These are phyloP conservation scores for Russula compacta DNA, from an alignment of 768 basidiomycete genomes.

Conservation along the genomic window DNA sequence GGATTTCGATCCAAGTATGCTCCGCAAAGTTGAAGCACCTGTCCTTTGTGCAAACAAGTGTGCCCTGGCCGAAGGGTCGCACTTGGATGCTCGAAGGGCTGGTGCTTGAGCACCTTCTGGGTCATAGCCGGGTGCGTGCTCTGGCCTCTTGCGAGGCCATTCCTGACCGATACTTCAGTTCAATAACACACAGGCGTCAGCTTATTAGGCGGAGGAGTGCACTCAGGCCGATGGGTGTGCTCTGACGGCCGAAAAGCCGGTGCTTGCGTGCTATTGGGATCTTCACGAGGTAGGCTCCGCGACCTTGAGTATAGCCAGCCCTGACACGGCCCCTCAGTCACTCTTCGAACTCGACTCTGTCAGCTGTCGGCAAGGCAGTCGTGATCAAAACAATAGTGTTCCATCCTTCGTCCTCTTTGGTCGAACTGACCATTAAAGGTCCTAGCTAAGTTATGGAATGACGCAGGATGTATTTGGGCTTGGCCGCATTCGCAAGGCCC, in stretches of 20 bases:
- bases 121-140: neutral
- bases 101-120: neutral
- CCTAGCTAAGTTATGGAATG: too few relatives aligned
- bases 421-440: neutral
- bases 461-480: neutral
- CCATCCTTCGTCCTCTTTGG: neutral
- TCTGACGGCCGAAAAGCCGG: neutral
- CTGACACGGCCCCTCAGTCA: neutral
- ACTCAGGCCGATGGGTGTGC: conserved; percentile 2
- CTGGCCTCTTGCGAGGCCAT: neutral
- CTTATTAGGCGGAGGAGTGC: neutral
- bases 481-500: neutral
- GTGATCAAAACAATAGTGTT: neutral
- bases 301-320: neutral
- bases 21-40: too few relatives aligned
- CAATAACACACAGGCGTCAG: neutral
- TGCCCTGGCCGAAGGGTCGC: neutral
- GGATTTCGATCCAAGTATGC: too few relatives aligned
- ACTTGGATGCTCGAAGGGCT: neutral
- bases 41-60: neutral
- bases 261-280: neutral
- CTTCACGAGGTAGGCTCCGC: neutral
- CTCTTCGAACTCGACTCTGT: neutral
- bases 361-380: neutral
- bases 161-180: neutral